Conservation (phyloP, 495 filamentous ascomycete genomes). For the Hypoxylon rickii region DNA sequence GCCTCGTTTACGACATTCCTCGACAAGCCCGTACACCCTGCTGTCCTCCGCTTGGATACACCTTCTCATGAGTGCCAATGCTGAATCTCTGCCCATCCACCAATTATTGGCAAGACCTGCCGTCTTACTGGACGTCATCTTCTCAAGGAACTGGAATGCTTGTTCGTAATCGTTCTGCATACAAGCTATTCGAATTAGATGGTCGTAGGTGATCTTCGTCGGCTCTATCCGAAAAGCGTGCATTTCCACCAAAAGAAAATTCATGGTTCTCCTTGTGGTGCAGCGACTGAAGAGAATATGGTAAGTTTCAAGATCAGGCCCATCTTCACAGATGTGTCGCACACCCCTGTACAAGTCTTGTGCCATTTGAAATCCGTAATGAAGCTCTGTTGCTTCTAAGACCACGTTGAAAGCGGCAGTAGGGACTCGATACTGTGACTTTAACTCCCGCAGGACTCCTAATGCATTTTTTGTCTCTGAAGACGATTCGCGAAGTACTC, state of each 20-base stretch:
- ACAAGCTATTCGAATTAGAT: conserved; percentile 68
- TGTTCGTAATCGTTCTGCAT: conserved; percentile 56
- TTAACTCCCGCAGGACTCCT: conserved; percentile 57
- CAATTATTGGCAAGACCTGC: conserved; percentile 16
- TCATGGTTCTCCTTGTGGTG: conserved; percentile 59
- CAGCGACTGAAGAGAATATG: conserved; percentile 70
- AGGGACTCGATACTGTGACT: conserved; percentile 52
- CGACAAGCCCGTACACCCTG: conserved; percentile 49
- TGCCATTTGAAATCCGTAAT: conserved; percentile 55
- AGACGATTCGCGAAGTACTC: conserved; percentile 38
- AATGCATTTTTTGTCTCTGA: conserved; percentile 51
- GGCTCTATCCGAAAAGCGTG: conserved; percentile 63
- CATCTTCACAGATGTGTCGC: conserved; percentile 60
- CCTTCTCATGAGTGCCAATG: conserved; percentile 46
- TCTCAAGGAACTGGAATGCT: conserved; percentile 61
- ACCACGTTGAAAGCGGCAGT: conserved; percentile 64
- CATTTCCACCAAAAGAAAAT: conserved; percentile 79
- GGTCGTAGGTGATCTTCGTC: conserved; percentile 66
- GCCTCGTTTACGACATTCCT: conserved; percentile 42
- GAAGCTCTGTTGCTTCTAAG: conserved; percentile 57
- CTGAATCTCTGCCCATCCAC: conserved; percentile 47
- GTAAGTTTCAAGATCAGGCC: conserved; percentile 65
- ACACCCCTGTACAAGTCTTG: conserved; percentile 73
- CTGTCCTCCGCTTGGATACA: conserved; percentile 47
- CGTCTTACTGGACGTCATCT: conserved; percentile 49